Evolutionary conservation across 352 stramenopile species (phyloP), one percentile per base, ranked within the genome.

Genomic region (Phytophthora lateralis): DNA sequence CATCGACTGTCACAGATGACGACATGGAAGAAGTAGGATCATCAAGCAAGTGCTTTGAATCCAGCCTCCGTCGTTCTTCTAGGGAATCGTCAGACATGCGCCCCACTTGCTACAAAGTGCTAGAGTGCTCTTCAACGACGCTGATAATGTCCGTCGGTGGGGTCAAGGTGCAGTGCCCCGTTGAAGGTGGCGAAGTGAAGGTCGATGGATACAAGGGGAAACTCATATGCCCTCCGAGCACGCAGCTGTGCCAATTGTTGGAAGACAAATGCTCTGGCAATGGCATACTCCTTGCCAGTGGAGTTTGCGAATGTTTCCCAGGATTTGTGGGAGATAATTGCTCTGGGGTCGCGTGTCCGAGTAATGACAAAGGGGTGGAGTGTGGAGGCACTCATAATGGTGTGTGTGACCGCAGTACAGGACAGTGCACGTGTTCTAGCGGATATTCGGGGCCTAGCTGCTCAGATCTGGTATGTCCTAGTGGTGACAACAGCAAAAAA

Each of bases 21-120:
- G 2, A 55, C 54, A 86, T 90, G 70, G 82, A 93, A 49, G 73
- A 76, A 24, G 51, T 77, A 1, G 78, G 80, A 0, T 39, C 73
- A 0, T 76, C 55, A 12, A 90, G 82, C 45, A 84, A 86, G 24
- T 93, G 84, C 42, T 93, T 93, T 42, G 52, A 75, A n/a, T 90
- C 82, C 6, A 93, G 75, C 58, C 61, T 93, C 1, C 82, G 66
- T 63, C 77, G 63, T n/a, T 63, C 45, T 3, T 84, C 63, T 2
- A 79, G 71, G 29, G 53, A 71, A 37, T 69, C 66, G 1, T 64
- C 71, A 11, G 63, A 52, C 2, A 20, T 82, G 3, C 67, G 76
- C 9, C 64, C 78, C 12, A 75, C 69, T 7, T 93, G 84, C 50
- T 93, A 90, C 64, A 63, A 77, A 38, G 75, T 91, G 0, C 9